Base-by-base conservation (phyloP, 192 early-diverging fungal species). In the Gaertneriomyces sp. region DNA sequence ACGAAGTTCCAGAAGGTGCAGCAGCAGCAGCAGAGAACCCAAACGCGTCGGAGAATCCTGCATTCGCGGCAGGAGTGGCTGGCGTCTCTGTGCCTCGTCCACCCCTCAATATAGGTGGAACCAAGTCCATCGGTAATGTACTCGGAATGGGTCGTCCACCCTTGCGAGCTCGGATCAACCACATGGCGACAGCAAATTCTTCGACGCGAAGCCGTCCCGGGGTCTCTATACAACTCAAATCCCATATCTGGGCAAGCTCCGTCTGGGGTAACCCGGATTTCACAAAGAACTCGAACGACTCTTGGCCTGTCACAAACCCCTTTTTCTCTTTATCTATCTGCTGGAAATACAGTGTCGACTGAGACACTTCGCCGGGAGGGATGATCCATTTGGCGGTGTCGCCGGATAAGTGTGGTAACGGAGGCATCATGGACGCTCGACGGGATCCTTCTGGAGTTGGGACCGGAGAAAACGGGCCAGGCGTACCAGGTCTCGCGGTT, bases 321-420 rank as follows among this genome's bases (percentile, higher is more conserved):
- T 71, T 65, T 42, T 78, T 79, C 3, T 60, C 66, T 9, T 70
- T 58, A 70, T 96, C 95, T 41, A 96, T 61, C 43, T 71, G 77
- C 54, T 86, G 88, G 77, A 95, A 98, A 62, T 84, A 93, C 42
- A 90, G 88, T 62, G 90, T 88, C 57, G 82, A 91, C 40, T 88
- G 85, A 25, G 77, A 69, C 64, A 88, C 85, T 65, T 93, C 92
- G 41, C 88, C 85, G 4, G 73, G 69, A 4, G 83, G 79, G 6
- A 96, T 83, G 55, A 89, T 90, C 94, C 94, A 96, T 14, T 73
- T 69, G 7, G 20, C 40, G 33, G 17, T 56, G 25, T 43, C 50
- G 0, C 33, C 45, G 16, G 16, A 41, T 1, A 12, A 42, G 11
- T 25, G 33, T 7, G 69, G 9, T 6, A 61, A 17, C 14, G 55